A percentile compares a stretch with the other conserved stretches of the same genome.
These are phyloP conservation scores for Fusarium mundagurra DNA, from an alignment of 2,329 filamentous ascomycete species.

Conservation along the genomic window DNA sequence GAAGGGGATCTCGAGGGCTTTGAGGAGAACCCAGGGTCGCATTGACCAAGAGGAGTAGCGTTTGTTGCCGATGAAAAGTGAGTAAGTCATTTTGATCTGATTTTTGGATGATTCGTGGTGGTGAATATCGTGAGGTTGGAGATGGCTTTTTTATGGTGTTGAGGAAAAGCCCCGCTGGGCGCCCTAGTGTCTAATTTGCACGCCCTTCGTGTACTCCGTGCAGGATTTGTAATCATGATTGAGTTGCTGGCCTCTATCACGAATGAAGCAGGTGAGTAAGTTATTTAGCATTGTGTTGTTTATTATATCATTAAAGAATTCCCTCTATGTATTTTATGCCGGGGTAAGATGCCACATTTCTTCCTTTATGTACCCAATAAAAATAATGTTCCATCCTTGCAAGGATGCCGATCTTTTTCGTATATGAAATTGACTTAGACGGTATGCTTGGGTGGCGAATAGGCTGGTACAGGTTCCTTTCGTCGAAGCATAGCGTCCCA, in stretches of 20 bases:
- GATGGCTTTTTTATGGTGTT: conserved; percentile 20
- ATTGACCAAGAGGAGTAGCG: conserved; percentile 60
- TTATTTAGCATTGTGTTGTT: neutral
- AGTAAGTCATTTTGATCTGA: conserved; percentile 46
- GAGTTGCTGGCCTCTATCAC: neutral
- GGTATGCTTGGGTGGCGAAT: conserved; percentile 1
- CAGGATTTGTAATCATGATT: conserved; percentile 16
- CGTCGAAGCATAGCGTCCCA: conserved; percentile 33
- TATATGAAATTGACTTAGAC: neutral
- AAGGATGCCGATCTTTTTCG: neutral
- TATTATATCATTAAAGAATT: neutral
- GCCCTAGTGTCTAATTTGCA: conserved; percentile 8
- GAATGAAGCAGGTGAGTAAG: neutral
- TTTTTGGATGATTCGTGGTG: neutral
- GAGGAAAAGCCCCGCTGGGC: neutral
- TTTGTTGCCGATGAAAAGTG: conserved; percentile 56
- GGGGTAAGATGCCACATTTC: neutral
- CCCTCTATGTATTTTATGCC: neutral
- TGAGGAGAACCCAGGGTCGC: conserved; percentile 57
- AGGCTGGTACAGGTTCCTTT: neutral
- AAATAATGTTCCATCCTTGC: neutral
- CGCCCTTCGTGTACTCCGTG: conserved; percentile 1
- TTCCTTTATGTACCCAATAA: neutral
- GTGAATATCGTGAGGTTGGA: neutral
- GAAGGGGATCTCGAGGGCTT: conserved; percentile 55